These are phyloP conservation scores for Beverwykella pulmonaria DNA, from an alignment of 495 filamentous ascomycete species.

Conservation along the genomic window DNA sequence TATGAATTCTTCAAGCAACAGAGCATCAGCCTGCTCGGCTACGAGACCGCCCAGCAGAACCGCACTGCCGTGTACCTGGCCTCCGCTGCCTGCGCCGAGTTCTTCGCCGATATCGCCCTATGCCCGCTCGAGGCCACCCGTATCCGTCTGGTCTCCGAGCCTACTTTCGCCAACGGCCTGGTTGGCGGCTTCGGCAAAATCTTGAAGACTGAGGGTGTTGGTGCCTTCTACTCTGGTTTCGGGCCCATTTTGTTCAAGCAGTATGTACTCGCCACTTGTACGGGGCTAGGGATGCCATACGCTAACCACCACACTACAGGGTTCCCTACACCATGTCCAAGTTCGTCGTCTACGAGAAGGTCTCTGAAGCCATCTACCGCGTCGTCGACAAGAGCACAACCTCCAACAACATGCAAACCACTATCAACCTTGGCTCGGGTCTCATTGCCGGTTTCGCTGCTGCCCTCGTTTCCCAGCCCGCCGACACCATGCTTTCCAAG, in stretches of 20 bases:
- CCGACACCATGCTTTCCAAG: conserved; percentile 98
- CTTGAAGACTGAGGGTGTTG: conserved; percentile 47
- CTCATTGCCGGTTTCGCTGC: conserved; percentile 97
- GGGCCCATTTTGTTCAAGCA: conserved; percentile 54
- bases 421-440: conserved; percentile 92
- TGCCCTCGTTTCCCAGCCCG: conserved; percentile 93
- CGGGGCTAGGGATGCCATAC: background rate
- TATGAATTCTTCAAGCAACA: conserved; percentile 55
- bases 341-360: conserved; percentile 99
- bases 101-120: conserved; percentile 52
- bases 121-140: conserved; percentile 50
- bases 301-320: conserved; percentile 52
- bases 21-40: conserved; percentile 49
- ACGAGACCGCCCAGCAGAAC: conserved; percentile 48
- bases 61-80: conserved; percentile 52
- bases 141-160: conserved; percentile 49
- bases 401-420: conserved; percentile 76
- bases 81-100: conserved; percentile 48
- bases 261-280: conserved; percentile 57
- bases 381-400: conserved; percentile 74
- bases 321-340: conserved; percentile 99
- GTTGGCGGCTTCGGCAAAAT: conserved; percentile 49
- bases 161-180: conserved; percentile 49
- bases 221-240: conserved; percentile 52
- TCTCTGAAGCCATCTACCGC: conserved; percentile 75